Evolutionary conservation across 192 early-diverging fungal genomes (phyloP).

Genomic region (Jimgerdemannia lactiflua): DNA sequence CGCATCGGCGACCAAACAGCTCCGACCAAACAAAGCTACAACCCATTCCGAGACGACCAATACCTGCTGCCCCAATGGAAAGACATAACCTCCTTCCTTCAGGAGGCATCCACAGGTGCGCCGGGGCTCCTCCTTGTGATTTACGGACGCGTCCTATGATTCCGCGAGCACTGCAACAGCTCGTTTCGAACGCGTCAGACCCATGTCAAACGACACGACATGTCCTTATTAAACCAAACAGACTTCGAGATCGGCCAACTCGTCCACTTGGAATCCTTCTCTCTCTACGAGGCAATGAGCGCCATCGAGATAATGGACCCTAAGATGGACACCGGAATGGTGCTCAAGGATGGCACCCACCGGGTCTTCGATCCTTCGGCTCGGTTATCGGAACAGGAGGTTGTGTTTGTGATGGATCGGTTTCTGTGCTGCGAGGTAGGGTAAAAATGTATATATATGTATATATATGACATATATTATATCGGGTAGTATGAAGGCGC

Average conservation of each 20-base stretch:
- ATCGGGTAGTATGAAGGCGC: neutral
- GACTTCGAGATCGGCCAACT: slow-evolving; percentile 56
- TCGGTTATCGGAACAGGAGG: slow-evolving; percentile 25
- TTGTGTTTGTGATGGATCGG: slow-evolving; percentile 51
- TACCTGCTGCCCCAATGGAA: slow-evolving; percentile 35
- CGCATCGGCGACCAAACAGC: no score
- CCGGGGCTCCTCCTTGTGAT: no score
- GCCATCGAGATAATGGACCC: slow-evolving; percentile 67
- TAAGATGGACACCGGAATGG: slow-evolving; percentile 62
- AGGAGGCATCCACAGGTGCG: slow-evolving; percentile 40
- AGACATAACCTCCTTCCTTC: slow-evolving; percentile 42
- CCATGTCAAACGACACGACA: no score
- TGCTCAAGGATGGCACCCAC: slow-evolving; percentile 36
- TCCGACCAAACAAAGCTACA: slow-evolving; percentile 2
- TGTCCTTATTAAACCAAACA: no score
- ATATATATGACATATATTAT: no score
- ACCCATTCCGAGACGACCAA: slow-evolving; percentile 12
- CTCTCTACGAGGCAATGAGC: slow-evolving; percentile 60
- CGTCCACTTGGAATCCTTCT: slow-evolving; percentile 51
- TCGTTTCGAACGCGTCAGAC: no score
- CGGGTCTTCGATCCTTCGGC: slow-evolving; percentile 5
- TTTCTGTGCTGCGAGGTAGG: slow-evolving; percentile 49
- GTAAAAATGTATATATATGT: no score
- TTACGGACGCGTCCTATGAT: no score
- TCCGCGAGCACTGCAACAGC: no score